Conservation (phyloP, 345 rosid genomes). For the Eutrema japonicum region DNA sequence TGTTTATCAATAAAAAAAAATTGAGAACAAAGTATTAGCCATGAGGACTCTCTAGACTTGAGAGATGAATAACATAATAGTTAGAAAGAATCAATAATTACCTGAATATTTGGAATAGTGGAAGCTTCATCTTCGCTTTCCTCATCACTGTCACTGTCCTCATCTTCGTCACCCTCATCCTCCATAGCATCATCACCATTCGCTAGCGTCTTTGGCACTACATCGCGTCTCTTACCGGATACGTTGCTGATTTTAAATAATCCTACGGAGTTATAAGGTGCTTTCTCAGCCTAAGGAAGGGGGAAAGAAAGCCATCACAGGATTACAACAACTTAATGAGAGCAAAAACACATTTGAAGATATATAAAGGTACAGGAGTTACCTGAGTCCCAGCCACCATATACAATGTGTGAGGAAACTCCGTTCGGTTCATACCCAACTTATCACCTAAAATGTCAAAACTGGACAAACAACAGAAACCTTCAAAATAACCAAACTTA, state of each 20-base stretch:
- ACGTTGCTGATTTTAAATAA: constrained; percentile 74
- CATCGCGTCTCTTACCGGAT: constrained; percentile 80
- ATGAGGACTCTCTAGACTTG: not conserved
- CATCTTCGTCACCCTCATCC: constrained; percentile 53
- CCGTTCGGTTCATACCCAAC: constrained; percentile 80
- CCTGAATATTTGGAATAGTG: constrained; percentile 71
- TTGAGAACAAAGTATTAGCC: constrained; percentile 26
- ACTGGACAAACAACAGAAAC: constrained; percentile 51
- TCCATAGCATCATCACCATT: constrained; percentile 64
- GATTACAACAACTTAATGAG: not conserved
- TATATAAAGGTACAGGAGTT: constrained; percentile 16
- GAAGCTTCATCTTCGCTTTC: constrained; percentile 68
- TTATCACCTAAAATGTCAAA: constrained; percentile 83
- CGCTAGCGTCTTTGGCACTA: constrained; percentile 57
- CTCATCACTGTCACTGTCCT: constrained; percentile 80
- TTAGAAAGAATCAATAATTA: constrained; percentile 32
- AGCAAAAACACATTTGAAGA: constrained; percentile 6
- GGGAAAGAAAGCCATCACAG: not conserved
- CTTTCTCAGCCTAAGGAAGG: constrained; percentile 70
- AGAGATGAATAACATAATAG: constrained; percentile 6
- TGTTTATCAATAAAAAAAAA: constrained; percentile 40
- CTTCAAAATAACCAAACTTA: constrained; percentile 5
- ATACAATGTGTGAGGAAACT: constrained; percentile 84
- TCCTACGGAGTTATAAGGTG: constrained; percentile 78
- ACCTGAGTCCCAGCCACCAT: constrained; percentile 96